Conservation (phyloP, 2,329 filamentous ascomycete genomes). For the Leptoxyphium fumago region DNA sequence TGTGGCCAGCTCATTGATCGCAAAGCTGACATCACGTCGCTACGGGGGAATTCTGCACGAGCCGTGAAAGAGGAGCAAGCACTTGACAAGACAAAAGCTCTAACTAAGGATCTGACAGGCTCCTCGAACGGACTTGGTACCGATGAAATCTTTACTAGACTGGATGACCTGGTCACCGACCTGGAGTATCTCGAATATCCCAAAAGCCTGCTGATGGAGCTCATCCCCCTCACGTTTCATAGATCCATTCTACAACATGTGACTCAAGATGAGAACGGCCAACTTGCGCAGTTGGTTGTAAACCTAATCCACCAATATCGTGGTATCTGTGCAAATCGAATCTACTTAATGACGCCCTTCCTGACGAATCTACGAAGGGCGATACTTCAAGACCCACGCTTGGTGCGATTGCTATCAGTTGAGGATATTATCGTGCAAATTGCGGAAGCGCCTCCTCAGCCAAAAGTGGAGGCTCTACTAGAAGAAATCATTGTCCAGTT, state of each 20-base stretch:
- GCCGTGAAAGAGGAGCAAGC: slow-evolving; percentile 11
- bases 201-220: slow-evolving; percentile 22
- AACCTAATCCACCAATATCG: slow-evolving; percentile 4
- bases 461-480: slow-evolving; percentile 30
- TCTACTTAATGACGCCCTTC: slow-evolving; percentile 18
- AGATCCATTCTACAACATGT: slow-evolving; percentile 9
- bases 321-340: slow-evolving; percentile 12
- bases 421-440: slow-evolving; percentile 26
- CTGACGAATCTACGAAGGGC: slow-evolving; percentile 12
- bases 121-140: neutral
- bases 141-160: slow-evolving; percentile 2
- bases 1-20: neutral
- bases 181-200: slow-evolving; percentile 33
- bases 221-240: slow-evolving; percentile 25
- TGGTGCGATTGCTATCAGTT: slow-evolving; percentile 20
- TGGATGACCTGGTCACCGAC: slow-evolving; percentile 31
- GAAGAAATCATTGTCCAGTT: slow-evolving; percentile 26
- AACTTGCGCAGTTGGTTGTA: slow-evolving; percentile 1
- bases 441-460: slow-evolving; percentile 25
- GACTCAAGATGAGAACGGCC: neutral
- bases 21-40: neutral
- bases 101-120: neutral
- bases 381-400: slow-evolving; percentile 12
- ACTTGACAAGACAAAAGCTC: slow-evolving; percentile 8
- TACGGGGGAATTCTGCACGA: slow-evolving; percentile 2